Base-by-base conservation (phyloP, 176 grass and related monocot species). In the Canna indica region DNA sequence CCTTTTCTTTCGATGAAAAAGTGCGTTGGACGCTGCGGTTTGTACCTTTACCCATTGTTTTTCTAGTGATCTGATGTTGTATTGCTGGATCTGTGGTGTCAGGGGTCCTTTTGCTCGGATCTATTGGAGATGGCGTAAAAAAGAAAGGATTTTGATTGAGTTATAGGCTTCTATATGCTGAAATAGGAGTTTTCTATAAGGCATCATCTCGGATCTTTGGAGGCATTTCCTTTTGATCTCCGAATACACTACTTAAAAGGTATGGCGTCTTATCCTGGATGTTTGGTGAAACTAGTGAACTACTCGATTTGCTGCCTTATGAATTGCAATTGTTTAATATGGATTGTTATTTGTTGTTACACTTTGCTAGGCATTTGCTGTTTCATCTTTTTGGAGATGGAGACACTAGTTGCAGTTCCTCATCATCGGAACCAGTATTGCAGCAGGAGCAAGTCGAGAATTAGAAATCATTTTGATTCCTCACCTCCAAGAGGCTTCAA, bases 341-440 rank as follows among this genome's bases (percentile, higher is more conserved):
- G 17, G 20, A 6, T 8, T 25, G 20, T 54, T 54, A 54, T 18
- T 20, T 20, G 47, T 18, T 54, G 5, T 54, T 54, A 20, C 18
- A 6, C 7, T 5, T 54, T 54, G 10, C 18, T 77, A 84, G 87
- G 82, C 48, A 45, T 71, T 68, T 29, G 44, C 63, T 53, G 20
- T 54, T 62, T 71, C 7, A 63, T 42, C 13, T 0, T 35, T 68
- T 32, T 65, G 26, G 59, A 28, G 18, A 96, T 96, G 91, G 85
- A 71, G 76, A 82, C 78, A 57, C 56, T 85, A 18, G 79, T 88
- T 62, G 81, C 82, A 69, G 84, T 96, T 80, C 77, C 83, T 57
- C 85, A 91, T 75, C 83, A 88, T 73, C 85, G 81, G 29, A 78
- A 56, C 70, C 85, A 86, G 50, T 84, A 85, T 25, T 76, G n/a